Conservation (phyloP, 257 asterid genomes). For the Vinca minor region DNA sequence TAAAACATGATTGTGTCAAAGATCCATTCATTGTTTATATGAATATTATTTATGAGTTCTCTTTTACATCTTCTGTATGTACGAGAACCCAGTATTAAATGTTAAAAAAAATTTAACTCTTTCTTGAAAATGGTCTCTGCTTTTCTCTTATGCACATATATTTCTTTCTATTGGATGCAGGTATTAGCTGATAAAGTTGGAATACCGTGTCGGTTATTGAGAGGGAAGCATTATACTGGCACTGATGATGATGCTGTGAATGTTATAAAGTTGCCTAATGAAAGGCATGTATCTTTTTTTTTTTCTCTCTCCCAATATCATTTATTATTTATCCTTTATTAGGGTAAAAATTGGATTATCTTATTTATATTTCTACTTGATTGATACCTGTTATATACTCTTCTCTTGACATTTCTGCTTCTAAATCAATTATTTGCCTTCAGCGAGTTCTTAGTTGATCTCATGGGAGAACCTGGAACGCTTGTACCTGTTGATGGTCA, state of each 20-base stretch:
- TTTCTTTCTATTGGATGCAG: conserved; percentile 38
- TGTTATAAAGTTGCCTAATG: conserved; percentile 73
- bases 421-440: conserved; percentile 33
- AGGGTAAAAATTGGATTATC: conserved; percentile 2
- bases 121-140: conserved; percentile 8
- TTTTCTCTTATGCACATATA: neutral
- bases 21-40: neutral
- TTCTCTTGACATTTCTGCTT: conserved; percentile 21
- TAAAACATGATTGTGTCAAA: neutral
- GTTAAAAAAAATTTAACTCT: neutral
- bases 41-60: neutral
- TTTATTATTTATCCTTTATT: neutral
- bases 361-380: conserved; percentile 10
- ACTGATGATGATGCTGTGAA: conserved; percentile 91
- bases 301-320: neutral
- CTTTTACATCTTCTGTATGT: neutral
- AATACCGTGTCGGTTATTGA: conserved; percentile 85
- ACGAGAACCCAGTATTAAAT: neutral
- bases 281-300: conserved; percentile 44
- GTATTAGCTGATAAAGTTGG: conserved; percentile 89
- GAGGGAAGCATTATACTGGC: conserved; percentile 92
- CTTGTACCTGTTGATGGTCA: conserved; percentile 82
- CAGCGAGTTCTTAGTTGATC: conserved; percentile 98
- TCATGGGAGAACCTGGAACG: conserved; percentile 99
- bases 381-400: conserved; percentile 10